A percentile compares a stretch with the other conserved stretches of the same genome.
Evolutionary conservation across 495 filamentous ascomycete species (phyloP).

Genomic region (Xylaria longipes): DNA sequence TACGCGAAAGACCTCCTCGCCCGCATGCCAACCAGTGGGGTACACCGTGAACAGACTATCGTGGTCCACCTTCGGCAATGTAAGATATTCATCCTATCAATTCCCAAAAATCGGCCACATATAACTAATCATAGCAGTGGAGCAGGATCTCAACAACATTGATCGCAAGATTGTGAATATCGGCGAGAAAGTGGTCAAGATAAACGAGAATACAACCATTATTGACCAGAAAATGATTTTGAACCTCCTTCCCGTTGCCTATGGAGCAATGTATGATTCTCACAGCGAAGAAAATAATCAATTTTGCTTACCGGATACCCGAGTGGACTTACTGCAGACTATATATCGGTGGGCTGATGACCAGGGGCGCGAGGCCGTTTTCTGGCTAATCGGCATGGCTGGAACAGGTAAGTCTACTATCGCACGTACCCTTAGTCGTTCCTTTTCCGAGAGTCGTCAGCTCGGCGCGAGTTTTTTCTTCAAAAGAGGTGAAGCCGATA

Average conservation of each 20-base stretch:
- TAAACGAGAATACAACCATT: not conserved
- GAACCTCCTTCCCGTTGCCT: constrained; percentile 24
- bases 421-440: constrained; percentile 1
- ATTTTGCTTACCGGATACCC: constrained; percentile 36
- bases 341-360: constrained; percentile 23
- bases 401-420: constrained; percentile 51
- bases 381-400: constrained; percentile 56
- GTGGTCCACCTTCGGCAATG: not conserved
- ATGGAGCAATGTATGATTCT: constrained; percentile 2
- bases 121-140: not conserved
- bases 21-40: not conserved
- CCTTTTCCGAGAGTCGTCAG: constrained; percentile 23
- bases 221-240: not conserved
- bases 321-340: constrained; percentile 36
- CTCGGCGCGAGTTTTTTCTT: constrained; percentile 57
- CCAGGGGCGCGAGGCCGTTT: constrained; percentile 33
- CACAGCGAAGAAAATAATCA: constrained; percentile 9
- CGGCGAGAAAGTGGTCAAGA: not conserved
- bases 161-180: not conserved
- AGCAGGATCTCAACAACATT: not conserved
- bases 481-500: constrained; percentile 46
- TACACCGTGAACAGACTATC: not conserved
- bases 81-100: not conserved
- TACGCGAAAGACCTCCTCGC: constrained; percentile 31
- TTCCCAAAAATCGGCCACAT: not conserved